These are phyloP conservation scores for Zygoascus sp. DNA, from an alignment of 1,139 yeast species.

Conservation along the genomic window DNA sequence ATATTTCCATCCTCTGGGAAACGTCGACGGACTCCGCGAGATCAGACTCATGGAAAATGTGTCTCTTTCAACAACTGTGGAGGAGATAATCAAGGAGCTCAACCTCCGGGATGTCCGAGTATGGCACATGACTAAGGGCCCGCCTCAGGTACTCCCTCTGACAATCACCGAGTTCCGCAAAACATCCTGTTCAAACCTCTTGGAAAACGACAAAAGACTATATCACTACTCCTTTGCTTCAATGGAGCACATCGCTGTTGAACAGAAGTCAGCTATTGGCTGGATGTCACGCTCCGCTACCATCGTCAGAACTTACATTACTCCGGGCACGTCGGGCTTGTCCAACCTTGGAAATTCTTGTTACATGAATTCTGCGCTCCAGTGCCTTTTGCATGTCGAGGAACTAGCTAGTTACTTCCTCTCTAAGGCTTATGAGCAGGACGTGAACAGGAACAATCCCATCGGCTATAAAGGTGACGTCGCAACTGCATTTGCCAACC, in stretches of 20 bases:
- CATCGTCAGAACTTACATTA: slow-evolving; percentile 5
- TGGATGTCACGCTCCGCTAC: slow-evolving; percentile 14
- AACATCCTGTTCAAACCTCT: slow-evolving; percentile 1
- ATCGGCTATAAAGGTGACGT: slow-evolving; percentile 80
- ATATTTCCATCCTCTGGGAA: slow-evolving; percentile 15
- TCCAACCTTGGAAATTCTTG: slow-evolving; percentile 89
- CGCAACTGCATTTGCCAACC: slow-evolving; percentile 66
- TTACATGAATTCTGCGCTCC: slow-evolving; percentile 95
- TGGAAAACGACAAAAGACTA: slow-evolving; percentile 10
- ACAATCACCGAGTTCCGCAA: slow-evolving; percentile 11
- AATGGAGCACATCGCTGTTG: slow-evolving; percentile 13
- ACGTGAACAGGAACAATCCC: slow-evolving; percentile 72
- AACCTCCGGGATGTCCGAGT: slow-evolving; percentile 6
- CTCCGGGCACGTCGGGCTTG: slow-evolving; percentile 56
- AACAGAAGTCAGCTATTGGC: slow-evolving; percentile 14
- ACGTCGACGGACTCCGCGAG: slow-evolving; percentile 10
- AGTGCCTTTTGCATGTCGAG: slow-evolving; percentile 83
- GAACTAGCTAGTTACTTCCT: slow-evolving; percentile 72
- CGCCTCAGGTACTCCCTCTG: slow-evolving; percentile 7
- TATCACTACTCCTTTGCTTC: slow-evolving; percentile 6
- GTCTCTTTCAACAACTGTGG: slow-evolving; percentile 4
- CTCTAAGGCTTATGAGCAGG: slow-evolving; percentile 48
- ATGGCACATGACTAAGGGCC: slow-evolving; percentile 11
- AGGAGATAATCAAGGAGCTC: slow-evolving; percentile 1
- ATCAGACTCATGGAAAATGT: slow-evolving; percentile 7